Evolutionary conservation across 148 eudicot genomes (phyloP).

Genomic region (Persicaria maculosa): DNA sequence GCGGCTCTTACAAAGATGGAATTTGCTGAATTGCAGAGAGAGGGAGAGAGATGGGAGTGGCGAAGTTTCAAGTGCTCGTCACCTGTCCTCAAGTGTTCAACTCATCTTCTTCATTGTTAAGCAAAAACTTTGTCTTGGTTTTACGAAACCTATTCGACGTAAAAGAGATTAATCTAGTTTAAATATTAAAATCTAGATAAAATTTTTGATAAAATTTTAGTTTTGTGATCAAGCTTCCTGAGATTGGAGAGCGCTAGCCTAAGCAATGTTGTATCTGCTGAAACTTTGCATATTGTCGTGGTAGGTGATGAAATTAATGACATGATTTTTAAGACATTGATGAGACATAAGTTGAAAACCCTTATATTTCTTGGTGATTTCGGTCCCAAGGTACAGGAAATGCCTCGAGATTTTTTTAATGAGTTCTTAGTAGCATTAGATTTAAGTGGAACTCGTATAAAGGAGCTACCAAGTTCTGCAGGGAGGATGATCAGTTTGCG

Average conservation of each 20-base stretch:
- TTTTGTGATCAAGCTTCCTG: not conserved
- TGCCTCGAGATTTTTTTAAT: not conserved
- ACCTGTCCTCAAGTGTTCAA: not conserved
- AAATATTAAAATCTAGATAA: too few species aligned
- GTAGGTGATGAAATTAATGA: not conserved
- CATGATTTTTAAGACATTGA: not conserved
- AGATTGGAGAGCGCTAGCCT: not conserved
- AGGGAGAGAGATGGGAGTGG: not conserved
- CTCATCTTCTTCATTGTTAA: not conserved
- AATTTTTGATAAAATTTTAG: too few species aligned
- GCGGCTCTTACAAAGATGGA: not conserved
- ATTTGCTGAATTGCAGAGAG: not conserved
- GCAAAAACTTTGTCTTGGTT: not conserved
- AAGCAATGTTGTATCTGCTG: not conserved
- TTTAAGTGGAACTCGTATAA: not conserved
- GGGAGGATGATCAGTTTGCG: not conserved
- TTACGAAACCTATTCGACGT: too few species aligned
- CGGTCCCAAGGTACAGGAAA: not conserved
- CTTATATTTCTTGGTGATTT: not conserved
- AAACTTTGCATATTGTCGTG: not conserved
- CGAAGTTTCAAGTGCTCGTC: not conserved
- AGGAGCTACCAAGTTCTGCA: conserved; percentile 2
- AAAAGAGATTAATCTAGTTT: too few species aligned
- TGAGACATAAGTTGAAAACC: not conserved
- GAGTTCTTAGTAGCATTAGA: not conserved